A percentile compares a stretch with the other conserved stretches of the same genome.
These are phyloP conservation scores for Pestalotiopsis sp. DNA, from an alignment of 2,329 filamentous ascomycete species.

Conservation along the genomic window DNA sequence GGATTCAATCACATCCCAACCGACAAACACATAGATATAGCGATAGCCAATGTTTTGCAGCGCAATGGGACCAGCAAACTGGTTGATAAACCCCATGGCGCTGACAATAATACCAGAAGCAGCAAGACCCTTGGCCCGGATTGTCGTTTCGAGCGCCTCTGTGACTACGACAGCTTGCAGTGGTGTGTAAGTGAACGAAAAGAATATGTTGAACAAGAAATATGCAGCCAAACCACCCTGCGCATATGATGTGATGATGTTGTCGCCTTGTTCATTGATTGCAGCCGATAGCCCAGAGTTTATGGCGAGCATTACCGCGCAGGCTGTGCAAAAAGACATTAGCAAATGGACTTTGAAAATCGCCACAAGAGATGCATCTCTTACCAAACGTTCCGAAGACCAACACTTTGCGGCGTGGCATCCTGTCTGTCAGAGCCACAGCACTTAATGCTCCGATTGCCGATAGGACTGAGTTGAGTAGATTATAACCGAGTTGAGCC, in stretches of 20 bases:
- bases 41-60: constrained; percentile 45
- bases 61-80: constrained; percentile 49
- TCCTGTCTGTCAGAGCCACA: constrained; percentile 45
- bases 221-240: constrained; percentile 49
- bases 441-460: constrained; percentile 47
- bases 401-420: constrained; percentile 50
- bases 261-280: constrained; percentile 33
- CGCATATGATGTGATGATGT: constrained; percentile 39
- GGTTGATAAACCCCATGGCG: constrained; percentile 50
- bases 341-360: constrained; percentile 4
- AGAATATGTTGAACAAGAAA: constrained; percentile 53
- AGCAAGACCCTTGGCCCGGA: constrained; percentile 50
- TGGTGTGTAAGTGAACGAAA: constrained; percentile 53
- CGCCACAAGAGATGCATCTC: neutral
- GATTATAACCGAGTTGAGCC: constrained; percentile 47
- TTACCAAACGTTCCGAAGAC: constrained; percentile 44
- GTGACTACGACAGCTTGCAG: constrained; percentile 50
- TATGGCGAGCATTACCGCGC: constrained; percentile 43
- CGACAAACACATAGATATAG: constrained; percentile 51
- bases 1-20: constrained; percentile 48
- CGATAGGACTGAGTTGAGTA: constrained; percentile 49
- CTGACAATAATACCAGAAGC: constrained; percentile 47
- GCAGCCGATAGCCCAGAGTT: constrained; percentile 48
- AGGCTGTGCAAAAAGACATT: constrained; percentile 28
- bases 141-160: constrained; percentile 51